Percentiles rank a stretch among this genome's conserved stretches.
These are phyloP conservation scores for Trypanosoma platydactyli DNA, from an alignment of 208 protist genomes.

Conservation along the genomic window DNA sequence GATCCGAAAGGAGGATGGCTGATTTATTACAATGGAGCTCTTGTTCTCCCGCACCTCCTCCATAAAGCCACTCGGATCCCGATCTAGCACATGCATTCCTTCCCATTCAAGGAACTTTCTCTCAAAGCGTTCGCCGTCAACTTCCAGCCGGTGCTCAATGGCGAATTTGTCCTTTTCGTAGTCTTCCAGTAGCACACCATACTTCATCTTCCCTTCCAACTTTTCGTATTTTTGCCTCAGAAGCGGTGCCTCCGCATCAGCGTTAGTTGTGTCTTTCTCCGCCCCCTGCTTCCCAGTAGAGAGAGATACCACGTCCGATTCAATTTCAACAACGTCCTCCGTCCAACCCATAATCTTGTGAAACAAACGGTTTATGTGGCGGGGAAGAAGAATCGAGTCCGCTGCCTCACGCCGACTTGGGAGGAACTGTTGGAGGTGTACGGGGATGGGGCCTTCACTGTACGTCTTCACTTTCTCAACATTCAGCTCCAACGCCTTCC, in stretches of 20 bases:
- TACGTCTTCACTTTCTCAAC: constrained; percentile 71
- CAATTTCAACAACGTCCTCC: constrained; percentile 77
- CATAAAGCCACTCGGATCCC: constrained; percentile 64
- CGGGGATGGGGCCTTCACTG: constrained; percentile 54
- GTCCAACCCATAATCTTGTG: constrained; percentile 94
- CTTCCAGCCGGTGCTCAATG: constrained; percentile 73
- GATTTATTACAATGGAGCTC: constrained; percentile 79
- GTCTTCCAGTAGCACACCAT: constrained; percentile 80
- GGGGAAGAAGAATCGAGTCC: constrained; percentile 77
- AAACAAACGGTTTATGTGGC: constrained; percentile 88
- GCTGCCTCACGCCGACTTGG: constrained; percentile 58
- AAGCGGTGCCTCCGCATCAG: constrained; percentile 22
- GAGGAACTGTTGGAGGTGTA: constrained; percentile 72
- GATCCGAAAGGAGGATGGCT: constrained; percentile 61
- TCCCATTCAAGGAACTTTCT: constrained; percentile 88
- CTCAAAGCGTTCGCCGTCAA: constrained; percentile 79
- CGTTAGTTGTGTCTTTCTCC: neutral
- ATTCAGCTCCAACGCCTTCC: constrained; percentile 70
- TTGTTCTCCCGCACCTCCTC: constrained; percentile 64
- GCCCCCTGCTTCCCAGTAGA: neutral
- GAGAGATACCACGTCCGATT: constrained; percentile 30
- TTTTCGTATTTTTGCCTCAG: constrained; percentile 65
- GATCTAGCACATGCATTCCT: constrained; percentile 82
- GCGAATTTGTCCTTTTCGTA: constrained; percentile 91
- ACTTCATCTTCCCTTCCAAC: constrained; percentile 80